Base-by-base conservation (phyloP, 2,329 filamentous ascomycete genomes). In the Helicocarpus griseus region DNA sequence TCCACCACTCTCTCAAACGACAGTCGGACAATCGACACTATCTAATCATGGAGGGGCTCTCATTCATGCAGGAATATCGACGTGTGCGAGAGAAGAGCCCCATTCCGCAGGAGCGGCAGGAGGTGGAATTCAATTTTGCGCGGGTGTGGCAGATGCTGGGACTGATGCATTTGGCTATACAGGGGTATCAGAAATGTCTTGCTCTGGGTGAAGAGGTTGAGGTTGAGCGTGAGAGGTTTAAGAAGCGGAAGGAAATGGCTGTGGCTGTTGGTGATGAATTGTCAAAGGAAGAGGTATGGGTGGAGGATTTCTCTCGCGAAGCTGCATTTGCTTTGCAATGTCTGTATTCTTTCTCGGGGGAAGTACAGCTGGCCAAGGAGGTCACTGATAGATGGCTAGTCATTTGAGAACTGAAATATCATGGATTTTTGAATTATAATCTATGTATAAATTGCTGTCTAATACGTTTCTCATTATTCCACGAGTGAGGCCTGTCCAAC, bases 21-120 rank as follows among this genome's bases (percentile, higher is more conserved):
- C 88, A 95, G 66, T 83, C 86, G 0, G 88, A 91, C 45, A 97
- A 97, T 64, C 77, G 93, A 1, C 91, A 97, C 64, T 91, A 87
- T 63, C 80, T 89, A 38, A 82, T 96, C 39, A 77, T 88, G 57
- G 90, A 97, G 65, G 93, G 89, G 0, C 77, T 96, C 48, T 76
- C 83, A 0, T 96, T 95, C 61, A 70, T 97, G 52, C 80, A 84
- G 52, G 74, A 81, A 33, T 95, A 94, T 68, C 84, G 86, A 58
- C 75, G 81, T 2, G 64, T 80, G 24, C 77, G 86, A 24, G 72
- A 54, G 68, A 72, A 54, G 65, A 69, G 67, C 5, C 64, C 64
- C 7, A 58, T 69, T 4, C 66, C 70, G 1, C 61, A 71, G 19
- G 71, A 83, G 59, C 69, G 75, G 46, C 85, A 88, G 63, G 89